phyloP scores from a whole-genome alignment of 1,284 basidiomycete genomes.

The Puccinia polysora region DNA sequence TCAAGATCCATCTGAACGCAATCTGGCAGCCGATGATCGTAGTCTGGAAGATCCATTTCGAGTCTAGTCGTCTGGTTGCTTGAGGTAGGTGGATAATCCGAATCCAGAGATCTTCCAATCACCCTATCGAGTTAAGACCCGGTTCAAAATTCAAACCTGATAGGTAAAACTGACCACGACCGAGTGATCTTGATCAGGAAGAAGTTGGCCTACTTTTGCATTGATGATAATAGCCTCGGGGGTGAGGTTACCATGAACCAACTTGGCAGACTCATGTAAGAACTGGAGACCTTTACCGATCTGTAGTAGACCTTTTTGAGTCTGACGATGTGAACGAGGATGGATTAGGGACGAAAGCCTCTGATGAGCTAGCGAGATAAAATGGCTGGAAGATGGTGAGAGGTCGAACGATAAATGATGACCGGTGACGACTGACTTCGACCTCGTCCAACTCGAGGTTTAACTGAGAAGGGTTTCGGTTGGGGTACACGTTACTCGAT shows the following conservation, averaged over 20 bases:
- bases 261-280: slow-evolving; percentile 79
- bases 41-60: slow-evolving; percentile 79
- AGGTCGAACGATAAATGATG: not conserved
- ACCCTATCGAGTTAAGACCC: slow-evolving; percentile 60
- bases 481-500: too few species aligned
- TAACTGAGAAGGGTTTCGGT: slow-evolving; percentile 57
- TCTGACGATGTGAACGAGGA: too few species aligned
- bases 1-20: slow-evolving; percentile 88
- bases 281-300: slow-evolving; percentile 88
- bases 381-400: too few species aligned
- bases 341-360: too few species aligned
- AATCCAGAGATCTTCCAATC: slow-evolving; percentile 96
- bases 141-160: too few species aligned
- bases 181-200: too few species aligned
- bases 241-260: slow-evolving; percentile 87
- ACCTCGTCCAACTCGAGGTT: slow-evolving; percentile 76
- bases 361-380: too few species aligned
- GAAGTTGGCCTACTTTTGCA: slow-evolving; percentile 63
- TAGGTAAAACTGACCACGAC: too few species aligned
- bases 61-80: slow-evolving; percentile 65
- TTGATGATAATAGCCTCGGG: slow-evolving; percentile 81
- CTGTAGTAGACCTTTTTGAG: slow-evolving; percentile 93
- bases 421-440: slow-evolving; percentile 60
- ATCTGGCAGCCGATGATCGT: slow-evolving; percentile 71
- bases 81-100: slow-evolving; percentile 74